These are phyloP conservation scores for Gilbertella persicaria DNA, from an alignment of 371 early-diverging fungal genomes.

Conservation along the genomic window DNA sequence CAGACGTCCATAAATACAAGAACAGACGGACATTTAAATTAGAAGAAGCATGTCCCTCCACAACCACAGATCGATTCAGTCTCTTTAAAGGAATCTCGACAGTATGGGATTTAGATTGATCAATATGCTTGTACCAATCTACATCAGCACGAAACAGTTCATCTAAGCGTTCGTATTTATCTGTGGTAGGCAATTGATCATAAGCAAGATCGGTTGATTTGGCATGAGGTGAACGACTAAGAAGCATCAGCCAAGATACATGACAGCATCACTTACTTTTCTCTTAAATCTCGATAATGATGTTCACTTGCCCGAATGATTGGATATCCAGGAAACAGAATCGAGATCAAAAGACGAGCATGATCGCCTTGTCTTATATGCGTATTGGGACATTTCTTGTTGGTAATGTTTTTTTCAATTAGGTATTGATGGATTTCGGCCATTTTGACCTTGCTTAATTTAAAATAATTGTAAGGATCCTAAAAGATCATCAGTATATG, in stretches of 20 bases:
- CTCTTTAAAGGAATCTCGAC: conserved; percentile 21
- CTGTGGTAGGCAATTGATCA: conserved; percentile 34
- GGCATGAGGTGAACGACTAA: conserved; percentile 13
- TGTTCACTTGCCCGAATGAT: conserved; percentile 30
- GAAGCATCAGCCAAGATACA: not conserved
- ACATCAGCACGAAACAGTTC: conserved; percentile 26
- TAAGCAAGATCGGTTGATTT: conserved; percentile 30
- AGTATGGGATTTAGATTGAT: not conserved
- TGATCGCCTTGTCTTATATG: conserved; percentile 22
- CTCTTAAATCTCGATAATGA: conserved; percentile 17
- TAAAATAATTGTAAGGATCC: conserved; percentile 30
- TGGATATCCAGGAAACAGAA: conserved; percentile 38
- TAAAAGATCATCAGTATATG: conserved; percentile 5
- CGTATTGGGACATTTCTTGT: conserved; percentile 18
- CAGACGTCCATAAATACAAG: conserved; percentile 38
- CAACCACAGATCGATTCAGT: conserved; percentile 12
- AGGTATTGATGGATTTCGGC: conserved; percentile 23
- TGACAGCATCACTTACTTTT: conserved; percentile 17
- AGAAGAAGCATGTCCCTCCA: conserved; percentile 25
- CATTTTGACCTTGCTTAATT: conserved; percentile 25
- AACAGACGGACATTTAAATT: conserved; percentile 31
- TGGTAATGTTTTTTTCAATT: conserved; percentile 18
- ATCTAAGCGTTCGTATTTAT: conserved; percentile 35
- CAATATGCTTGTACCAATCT: conserved; percentile 7
- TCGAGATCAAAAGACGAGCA: conserved; percentile 26